phyloP scores from a whole-genome alignment of 441 rosid genomes.

The Bruguiera hainesii region DNA sequence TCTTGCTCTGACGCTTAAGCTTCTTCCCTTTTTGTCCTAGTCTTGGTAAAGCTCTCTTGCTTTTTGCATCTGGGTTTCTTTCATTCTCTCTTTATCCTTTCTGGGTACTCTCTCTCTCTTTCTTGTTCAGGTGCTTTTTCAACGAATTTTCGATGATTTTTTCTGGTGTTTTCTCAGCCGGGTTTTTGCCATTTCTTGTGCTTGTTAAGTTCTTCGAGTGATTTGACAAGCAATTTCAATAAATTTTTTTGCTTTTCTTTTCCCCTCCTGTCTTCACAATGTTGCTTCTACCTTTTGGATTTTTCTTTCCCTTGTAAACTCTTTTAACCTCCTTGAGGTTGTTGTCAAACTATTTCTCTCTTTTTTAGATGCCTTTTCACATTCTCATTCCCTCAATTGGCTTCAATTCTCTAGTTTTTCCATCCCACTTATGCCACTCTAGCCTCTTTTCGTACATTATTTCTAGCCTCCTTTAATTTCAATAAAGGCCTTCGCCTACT shows the following conservation, averaged over 20 bases:
- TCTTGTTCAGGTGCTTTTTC: conserved; percentile 13
- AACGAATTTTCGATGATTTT: conserved; percentile 6
- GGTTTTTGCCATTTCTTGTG: conserved; percentile 30
- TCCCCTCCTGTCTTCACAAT: not conserved
- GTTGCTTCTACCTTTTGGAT: not conserved
- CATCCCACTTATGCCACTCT: too few relatives aligned
- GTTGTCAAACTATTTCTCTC: too few relatives aligned
- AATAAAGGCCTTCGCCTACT: not conserved
- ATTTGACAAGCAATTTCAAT: conserved; percentile 3
- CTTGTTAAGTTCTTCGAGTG: conserved; percentile 13
- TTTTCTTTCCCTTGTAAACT: too few relatives aligned
- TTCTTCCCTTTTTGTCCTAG: conserved; percentile 18
- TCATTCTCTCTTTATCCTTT: conserved; percentile 12
- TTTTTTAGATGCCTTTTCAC: too few relatives aligned
- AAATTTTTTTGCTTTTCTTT: not conserved
- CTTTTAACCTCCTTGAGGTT: too few relatives aligned
- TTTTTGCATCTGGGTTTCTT: conserved; percentile 25
- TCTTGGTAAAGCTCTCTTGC: conserved; percentile 32
- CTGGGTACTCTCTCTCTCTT: conserved; percentile 21
- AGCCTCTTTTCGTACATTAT: conserved; percentile 5
- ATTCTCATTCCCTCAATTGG: too few relatives aligned
- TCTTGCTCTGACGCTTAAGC: not conserved
- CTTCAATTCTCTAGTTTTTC: too few relatives aligned
- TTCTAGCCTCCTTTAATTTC: not conserved
- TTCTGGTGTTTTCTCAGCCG: conserved; percentile 11